A percentile compares a stretch with the other conserved stretches of the same genome.
These are phyloP conservation scores for Lachancea dasiensis DNA, from an alignment of 805 yeast species.

Conservation along the genomic window DNA sequence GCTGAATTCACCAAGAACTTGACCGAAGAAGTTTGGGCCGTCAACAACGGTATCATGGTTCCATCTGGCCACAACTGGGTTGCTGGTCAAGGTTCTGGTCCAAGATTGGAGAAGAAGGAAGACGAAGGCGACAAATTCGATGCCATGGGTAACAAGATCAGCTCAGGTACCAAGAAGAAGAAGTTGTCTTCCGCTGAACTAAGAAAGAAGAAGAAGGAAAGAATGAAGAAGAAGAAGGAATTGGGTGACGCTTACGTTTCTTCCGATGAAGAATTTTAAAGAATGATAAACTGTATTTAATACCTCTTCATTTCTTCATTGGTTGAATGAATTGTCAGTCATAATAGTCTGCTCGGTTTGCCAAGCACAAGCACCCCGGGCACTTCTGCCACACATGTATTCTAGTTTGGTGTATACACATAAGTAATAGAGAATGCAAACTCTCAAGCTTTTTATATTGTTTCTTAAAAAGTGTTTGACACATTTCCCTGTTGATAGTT, in stretches of 20 bases:
- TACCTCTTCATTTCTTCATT: constrained; percentile 9
- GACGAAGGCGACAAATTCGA: constrained; percentile 97
- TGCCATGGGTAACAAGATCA: constrained; percentile 99
- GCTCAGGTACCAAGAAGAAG: constrained; percentile 90
- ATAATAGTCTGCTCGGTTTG: constrained; percentile 1
- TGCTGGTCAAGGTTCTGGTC: constrained; percentile 99
- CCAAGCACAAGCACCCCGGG: not conserved
- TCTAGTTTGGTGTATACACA: constrained; percentile 10
- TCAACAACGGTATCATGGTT: constrained; percentile 94
- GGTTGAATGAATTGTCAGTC: constrained; percentile 2
- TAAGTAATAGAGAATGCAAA: constrained; percentile 12
- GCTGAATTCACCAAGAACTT: constrained; percentile 99
- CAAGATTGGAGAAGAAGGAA: constrained; percentile 96
- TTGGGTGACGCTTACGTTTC: constrained; percentile 99
- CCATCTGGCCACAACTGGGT: constrained; percentile 99
- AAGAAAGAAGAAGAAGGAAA: constrained; percentile 99
- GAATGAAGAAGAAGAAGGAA: constrained; percentile 99
- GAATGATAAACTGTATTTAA: constrained; percentile 24
- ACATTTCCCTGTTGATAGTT: too few relatives aligned
- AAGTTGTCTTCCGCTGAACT: constrained; percentile 98
- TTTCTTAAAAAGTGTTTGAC: not conserved
- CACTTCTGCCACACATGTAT: constrained; percentile 9
- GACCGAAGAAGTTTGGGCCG: constrained; percentile 99
- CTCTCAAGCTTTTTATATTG: constrained; percentile 6
- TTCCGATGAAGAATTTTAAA: constrained; percentile 81